Evolutionary conservation across 441 rosid genomes (phyloP), one percentile per base, ranked within the genome.

Genomic region (Gossypium aridum): DNA sequence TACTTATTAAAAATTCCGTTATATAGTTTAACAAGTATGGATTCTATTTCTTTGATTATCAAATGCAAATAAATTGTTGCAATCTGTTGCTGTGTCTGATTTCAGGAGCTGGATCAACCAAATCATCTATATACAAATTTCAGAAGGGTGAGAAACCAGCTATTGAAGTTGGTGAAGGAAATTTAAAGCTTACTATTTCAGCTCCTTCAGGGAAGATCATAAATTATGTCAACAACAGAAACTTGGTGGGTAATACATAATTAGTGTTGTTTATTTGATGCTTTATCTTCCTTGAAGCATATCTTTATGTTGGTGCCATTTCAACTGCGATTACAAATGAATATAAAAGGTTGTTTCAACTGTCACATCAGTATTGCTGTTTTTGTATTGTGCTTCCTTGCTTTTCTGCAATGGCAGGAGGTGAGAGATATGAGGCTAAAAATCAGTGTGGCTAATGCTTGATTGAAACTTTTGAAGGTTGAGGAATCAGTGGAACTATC

Each of bases 141-240:
- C 84, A 68, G 70, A 83, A 81, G 59, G 80, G 78, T 62, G 82
- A 80, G 66, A 80, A 84, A 69, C 83, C 95, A 59, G 75, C 49
- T 34, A 7, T 85, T 71, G 91, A 90, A 75, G 78, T 93, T 80
- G 99, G 99, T 73, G 89, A 85, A 69, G 96, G 92, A 77, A 80
- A 88, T 84, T 72, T 95, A 78, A 95, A 85, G 90, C 95, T 95
- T 69, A 77, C 83, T n/a, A 80, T 87, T 75, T 83, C 92, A 64
- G 74, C 84, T 31, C 77, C 80, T 76, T 79, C 78, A 66, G 86
- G 84, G 77, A 86, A 83, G 73, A 57, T 55, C 39, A 60, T 78
- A 75, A 86, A 80, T 62, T 95, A 95, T 83, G 43, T 82, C 62
- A 93, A 93, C 82, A 83, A 79, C 69, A 86, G 86, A 81, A 93